Evolutionary conservation across 768 basidiomycete species (phyloP).

Genomic region (Pleurotus pulmonarius): DNA sequence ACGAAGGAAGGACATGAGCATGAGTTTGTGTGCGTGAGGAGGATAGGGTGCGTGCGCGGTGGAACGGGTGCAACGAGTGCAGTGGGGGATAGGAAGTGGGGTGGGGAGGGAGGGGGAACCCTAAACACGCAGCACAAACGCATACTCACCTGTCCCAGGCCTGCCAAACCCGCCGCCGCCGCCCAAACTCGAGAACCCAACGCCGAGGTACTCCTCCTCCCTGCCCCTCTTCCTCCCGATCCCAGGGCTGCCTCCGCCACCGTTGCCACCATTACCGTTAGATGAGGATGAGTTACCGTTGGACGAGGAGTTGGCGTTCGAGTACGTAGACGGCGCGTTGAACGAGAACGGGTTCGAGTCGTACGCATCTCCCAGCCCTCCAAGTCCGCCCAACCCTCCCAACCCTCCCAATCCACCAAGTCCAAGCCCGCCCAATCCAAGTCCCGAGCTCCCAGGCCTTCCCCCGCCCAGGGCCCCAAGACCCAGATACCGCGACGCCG

Average conservation of each 20-base stretch:
- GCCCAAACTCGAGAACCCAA: not conserved
- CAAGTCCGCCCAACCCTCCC: not conserved
- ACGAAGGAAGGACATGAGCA: not conserved
- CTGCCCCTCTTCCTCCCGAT: not conserved
- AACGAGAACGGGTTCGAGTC: constrained; percentile 61
- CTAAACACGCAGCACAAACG: too few relatives aligned
- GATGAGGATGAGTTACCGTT: too few relatives aligned
- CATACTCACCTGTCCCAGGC: constrained; percentile 10
- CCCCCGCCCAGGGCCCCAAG: not conserved
- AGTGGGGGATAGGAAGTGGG: not conserved
- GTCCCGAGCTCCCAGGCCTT: not conserved
- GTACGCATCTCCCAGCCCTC: constrained; percentile 10
- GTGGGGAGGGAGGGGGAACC: not conserved
- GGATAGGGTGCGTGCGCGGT: too few relatives aligned
- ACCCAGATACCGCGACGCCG: not conserved
- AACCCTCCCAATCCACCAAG: not conserved
- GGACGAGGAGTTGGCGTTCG: not conserved
- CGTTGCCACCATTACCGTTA: too few relatives aligned
- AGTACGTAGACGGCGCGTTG: constrained; percentile 18
- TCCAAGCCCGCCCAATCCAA: not conserved
- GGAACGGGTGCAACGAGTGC: too few relatives aligned
- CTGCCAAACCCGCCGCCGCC: not conserved
- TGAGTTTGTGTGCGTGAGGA: not conserved
- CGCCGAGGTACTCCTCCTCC: not conserved
- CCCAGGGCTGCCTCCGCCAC: too few relatives aligned